Conservation (phyloP, 768 basidiomycete genomes). For the Lentinula lateritia region DNA sequence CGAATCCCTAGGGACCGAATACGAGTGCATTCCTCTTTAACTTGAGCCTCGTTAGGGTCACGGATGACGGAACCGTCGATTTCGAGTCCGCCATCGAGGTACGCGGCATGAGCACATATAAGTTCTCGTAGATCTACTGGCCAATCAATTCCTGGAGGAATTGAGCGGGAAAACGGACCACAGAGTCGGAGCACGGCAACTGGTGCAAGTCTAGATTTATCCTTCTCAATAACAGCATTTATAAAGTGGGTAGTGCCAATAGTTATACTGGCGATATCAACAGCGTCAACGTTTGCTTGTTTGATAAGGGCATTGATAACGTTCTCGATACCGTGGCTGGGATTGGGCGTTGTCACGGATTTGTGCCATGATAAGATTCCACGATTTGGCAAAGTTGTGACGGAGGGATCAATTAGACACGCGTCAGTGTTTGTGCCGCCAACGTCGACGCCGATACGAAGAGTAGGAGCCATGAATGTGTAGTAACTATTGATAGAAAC, state of each 20-base stretch:
- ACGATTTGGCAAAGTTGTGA: constrained; percentile 16
- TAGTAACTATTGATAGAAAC: background rate
- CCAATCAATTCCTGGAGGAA: constrained; percentile 51
- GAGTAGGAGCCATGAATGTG: constrained; percentile 1
- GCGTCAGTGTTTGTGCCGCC: constrained; percentile 7
- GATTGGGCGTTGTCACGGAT: constrained; percentile 44
- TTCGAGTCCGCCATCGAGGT: constrained; percentile 25
- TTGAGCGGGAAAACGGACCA: constrained; percentile 43
- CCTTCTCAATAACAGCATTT: constrained; percentile 47
- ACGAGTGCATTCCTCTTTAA: constrained; percentile 29
- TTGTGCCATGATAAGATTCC: constrained; percentile 31
- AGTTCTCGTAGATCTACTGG: constrained; percentile 36
- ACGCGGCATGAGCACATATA: constrained; percentile 30
- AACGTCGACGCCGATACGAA: constrained; percentile 7
- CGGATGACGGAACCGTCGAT: constrained; percentile 43
- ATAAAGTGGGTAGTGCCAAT: constrained; percentile 52
- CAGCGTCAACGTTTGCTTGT: constrained; percentile 21
- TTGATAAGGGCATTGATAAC: constrained; percentile 36
- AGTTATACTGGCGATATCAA: constrained; percentile 37
- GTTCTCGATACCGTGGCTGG: constrained; percentile 43
- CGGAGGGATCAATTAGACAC: constrained; percentile 9
- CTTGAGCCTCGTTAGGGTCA: constrained; percentile 29
- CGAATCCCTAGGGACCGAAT: constrained; percentile 26
- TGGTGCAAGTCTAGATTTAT: constrained; percentile 37
- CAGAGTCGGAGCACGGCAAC: constrained; percentile 57